Evolutionary conservation across 768 basidiomycete species (phyloP).

Genomic region (Suillus subluteus): DNA sequence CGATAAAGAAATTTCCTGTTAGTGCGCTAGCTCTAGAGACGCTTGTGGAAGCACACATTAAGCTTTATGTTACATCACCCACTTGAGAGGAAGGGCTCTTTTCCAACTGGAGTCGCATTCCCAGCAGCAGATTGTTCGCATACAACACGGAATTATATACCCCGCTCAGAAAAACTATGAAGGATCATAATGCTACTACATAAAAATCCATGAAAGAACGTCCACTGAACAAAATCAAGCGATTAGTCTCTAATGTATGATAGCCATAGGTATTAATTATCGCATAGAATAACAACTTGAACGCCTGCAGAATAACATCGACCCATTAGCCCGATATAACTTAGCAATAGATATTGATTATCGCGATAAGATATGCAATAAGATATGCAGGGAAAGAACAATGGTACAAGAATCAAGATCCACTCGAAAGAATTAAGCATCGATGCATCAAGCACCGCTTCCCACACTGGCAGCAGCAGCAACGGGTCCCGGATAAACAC

Average conservation of each 20-base stretch:
- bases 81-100: not conserved
- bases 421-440: not conserved
- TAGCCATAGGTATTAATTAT: not conserved
- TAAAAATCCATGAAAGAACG: not conserved
- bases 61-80: slow-evolving; percentile 6
- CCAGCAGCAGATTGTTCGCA: not conserved
- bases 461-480: not conserved
- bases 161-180: not conserved
- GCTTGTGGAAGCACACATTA: slow-evolving; percentile 4
- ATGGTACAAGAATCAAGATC: not conserved
- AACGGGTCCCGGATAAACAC: slow-evolving; percentile 29
- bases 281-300: not conserved
- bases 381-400: not conserved
- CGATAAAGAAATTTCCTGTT: not conserved
- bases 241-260: not conserved
- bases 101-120: not conserved
- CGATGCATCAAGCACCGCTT: slow-evolving; percentile 2
- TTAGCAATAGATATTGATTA: not conserved
- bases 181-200: not conserved
- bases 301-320: not conserved
- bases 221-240: not conserved
- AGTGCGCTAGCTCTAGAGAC: not conserved
- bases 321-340: not conserved
- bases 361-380: slow-evolving; percentile 5
- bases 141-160: not conserved